Conservation (phyloP, 163 green algal species). For the Scenedesmus sp. region DNA sequence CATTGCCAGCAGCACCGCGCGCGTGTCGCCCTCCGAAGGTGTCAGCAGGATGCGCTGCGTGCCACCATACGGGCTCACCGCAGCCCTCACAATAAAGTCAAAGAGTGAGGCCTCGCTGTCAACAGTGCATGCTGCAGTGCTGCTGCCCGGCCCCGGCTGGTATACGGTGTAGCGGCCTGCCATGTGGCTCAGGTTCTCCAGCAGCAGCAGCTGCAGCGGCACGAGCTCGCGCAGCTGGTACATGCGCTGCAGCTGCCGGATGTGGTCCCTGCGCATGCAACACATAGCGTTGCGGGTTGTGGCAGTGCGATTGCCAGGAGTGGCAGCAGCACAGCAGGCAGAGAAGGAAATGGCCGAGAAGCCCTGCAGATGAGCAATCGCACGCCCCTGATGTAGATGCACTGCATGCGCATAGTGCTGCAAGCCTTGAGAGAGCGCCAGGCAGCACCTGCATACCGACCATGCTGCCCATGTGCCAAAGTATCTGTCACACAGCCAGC, state of each 20-base stretch:
- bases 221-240: slow-evolving; percentile 6
- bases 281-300: neutral
- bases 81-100: slow-evolving; percentile 21
- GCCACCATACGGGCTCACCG: slow-evolving; percentile 16
- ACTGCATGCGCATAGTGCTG: too few species aligned
- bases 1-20: slow-evolving; percentile 21
- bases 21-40: neutral
- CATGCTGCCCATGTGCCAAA: too few species aligned
- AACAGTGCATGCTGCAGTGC: neutral
- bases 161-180: slow-evolving; percentile 2
- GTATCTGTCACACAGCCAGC: too few species aligned
- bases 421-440: neutral
- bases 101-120: slow-evolving; percentile 26
- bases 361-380: too few species aligned
- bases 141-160: neutral
- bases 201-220: slow-evolving; percentile 30
- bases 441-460: neutral
- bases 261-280: slow-evolving; percentile 29
- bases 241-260: slow-evolving; percentile 47
- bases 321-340: neutral
- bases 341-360: too few species aligned
- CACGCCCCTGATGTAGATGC: neutral
- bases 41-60: slow-evolving; percentile 24
- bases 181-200: slow-evolving; percentile 35
- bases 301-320: neutral